Percentiles rank a stretch among this genome's conserved stretches.
phyloP scores from a whole-genome alignment of 2,329 filamentous ascomycete genomes.

The Fusarium incarnatum region DNA sequence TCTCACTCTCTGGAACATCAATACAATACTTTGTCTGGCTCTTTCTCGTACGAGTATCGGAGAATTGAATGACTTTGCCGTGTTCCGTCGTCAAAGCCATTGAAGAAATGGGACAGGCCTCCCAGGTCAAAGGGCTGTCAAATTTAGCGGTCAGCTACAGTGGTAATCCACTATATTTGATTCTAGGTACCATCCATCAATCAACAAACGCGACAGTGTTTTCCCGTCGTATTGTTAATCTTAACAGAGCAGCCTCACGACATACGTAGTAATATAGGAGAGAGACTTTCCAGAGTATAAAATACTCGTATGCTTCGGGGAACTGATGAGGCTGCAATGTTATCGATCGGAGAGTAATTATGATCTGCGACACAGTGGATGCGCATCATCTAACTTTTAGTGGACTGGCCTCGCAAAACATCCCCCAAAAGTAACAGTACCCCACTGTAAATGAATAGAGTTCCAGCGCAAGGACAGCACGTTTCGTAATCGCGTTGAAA shows the following conservation, averaged over 20 bases:
- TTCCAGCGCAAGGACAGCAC: not conserved
- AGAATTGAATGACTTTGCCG: not conserved
- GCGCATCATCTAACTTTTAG: not conserved
- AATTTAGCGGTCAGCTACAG: not conserved
- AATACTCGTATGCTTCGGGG: not conserved
- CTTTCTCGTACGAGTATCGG: not conserved
- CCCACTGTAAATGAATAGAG: not conserved
- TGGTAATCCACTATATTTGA: not conserved
- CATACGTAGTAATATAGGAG: not conserved
- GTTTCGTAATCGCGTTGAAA: not conserved
- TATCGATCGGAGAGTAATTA: constrained; percentile 7
- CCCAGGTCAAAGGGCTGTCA: not conserved
- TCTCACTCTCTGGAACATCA: not conserved
- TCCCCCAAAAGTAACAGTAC: not conserved
- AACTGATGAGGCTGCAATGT: not conserved
- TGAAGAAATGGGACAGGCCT: too few species aligned
- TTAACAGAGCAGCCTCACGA: not conserved
- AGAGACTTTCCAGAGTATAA: not conserved
- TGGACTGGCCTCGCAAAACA: not conserved
- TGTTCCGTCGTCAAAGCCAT: not conserved
- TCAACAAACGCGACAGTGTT: not conserved
- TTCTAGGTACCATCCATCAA: not conserved
- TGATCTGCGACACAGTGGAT: constrained; percentile 20
- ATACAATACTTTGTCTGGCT: not conserved
- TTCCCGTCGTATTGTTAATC: not conserved